Evolutionary conservation across 768 basidiomycete genomes (phyloP).

Genomic region (Terana coerulea): DNA sequence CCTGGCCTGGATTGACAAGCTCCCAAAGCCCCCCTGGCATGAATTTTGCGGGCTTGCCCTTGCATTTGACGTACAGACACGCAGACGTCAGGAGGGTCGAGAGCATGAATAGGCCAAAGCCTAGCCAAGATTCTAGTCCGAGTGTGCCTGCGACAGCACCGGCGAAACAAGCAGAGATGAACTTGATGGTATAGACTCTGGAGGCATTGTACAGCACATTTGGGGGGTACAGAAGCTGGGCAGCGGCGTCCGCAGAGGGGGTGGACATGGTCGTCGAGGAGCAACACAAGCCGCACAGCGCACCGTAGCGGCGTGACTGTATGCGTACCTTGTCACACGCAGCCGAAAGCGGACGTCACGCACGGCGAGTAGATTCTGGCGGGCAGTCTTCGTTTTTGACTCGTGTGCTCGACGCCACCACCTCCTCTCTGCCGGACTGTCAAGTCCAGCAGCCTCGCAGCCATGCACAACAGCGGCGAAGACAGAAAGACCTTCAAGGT

Average conservation of each 20-base stretch:
- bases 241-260: constrained; percentile 33
- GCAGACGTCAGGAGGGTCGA: constrained; percentile 67
- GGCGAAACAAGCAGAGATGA: constrained; percentile 78
- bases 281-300: not conserved
- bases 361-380: not conserved
- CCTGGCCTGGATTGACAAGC: constrained; percentile 81
- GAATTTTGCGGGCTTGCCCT: constrained; percentile 59
- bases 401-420: constrained; percentile 9
- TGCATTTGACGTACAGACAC: constrained; percentile 72
- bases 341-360: constrained; percentile 1
- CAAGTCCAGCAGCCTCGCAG: constrained; percentile 1
- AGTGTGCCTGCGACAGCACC: constrained; percentile 88
- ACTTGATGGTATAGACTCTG: constrained; percentile 62
- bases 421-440: constrained; percentile 1
- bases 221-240: constrained; percentile 61
- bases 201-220: constrained; percentile 64
- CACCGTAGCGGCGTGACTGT: not conserved
- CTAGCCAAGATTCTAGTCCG: constrained; percentile 80
- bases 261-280: constrained; percentile 17
- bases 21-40: constrained; percentile 60
- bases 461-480: constrained; percentile 17
- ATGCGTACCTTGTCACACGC: not conserved
- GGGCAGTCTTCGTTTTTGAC: not conserved
- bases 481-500: constrained; percentile 40
- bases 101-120: constrained; percentile 73